phyloP scores from a whole-genome alignment of 805 yeast species.

The Ogataea zsoltii region DNA sequence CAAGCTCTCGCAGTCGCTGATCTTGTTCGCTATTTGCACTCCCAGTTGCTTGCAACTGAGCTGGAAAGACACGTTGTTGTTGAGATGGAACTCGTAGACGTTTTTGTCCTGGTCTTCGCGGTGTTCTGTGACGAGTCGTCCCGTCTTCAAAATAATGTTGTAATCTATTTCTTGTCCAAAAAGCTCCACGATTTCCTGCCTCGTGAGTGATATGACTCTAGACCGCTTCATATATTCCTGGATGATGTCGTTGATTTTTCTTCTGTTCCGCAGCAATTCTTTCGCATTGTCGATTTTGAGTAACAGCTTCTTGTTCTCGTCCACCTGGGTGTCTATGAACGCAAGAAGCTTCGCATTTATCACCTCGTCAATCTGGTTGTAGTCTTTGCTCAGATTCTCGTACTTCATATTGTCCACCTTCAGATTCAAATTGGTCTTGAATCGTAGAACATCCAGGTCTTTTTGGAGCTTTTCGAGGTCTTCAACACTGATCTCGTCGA shows the following conservation, averaged over 20 bases:
- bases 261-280: constrained; percentile 26
- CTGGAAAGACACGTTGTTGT: constrained; percentile 20
- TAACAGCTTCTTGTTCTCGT: constrained; percentile 22
- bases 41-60: constrained; percentile 23
- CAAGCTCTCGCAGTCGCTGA: constrained; percentile 28
- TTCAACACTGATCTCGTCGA: constrained; percentile 15
- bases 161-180: constrained; percentile 31
- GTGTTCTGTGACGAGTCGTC: constrained; percentile 19
- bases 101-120: constrained; percentile 14
- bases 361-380: constrained; percentile 19
- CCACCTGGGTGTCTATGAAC: constrained; percentile 22
- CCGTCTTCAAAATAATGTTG: constrained; percentile 24
- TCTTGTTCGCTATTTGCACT: constrained; percentile 23
- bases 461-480: constrained; percentile 20
- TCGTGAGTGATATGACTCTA: constrained; percentile 24
- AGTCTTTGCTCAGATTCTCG: constrained; percentile 15
- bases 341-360: constrained; percentile 20
- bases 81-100: constrained; percentile 27
- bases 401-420: constrained; percentile 24
- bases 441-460: constrained; percentile 18
- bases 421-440: constrained; percentile 21
- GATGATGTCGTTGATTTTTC: constrained; percentile 26
- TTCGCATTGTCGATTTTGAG: constrained; percentile 23
- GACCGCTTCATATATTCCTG: constrained; percentile 24
- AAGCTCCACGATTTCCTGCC: constrained; percentile 25